Evolutionary conservation across 2,329 filamentous ascomycete species (phyloP), one percentile per base, ranked within the genome.

Genomic region (Lasiodiplodia gonubiensis): DNA sequence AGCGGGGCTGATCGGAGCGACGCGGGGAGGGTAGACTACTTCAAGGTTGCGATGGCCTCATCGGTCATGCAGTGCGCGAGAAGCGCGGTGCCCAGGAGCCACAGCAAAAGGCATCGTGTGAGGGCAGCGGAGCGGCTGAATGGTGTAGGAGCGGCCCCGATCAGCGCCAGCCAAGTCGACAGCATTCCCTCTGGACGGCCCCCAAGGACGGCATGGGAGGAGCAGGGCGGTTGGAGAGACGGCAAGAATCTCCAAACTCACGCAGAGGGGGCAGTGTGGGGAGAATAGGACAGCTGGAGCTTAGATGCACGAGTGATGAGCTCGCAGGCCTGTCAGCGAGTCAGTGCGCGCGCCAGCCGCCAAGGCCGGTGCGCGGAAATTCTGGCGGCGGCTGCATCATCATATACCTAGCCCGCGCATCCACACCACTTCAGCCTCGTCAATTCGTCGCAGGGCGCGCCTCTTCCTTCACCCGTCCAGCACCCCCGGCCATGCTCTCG

Each of bases 1-100:
- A 35, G 16, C 51, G 27, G 67, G 59, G 35, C 49, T 21, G 42
- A 7, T 35, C 55, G 16, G 46, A 4, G 35, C 21, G 12, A 14
- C 21, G 6, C 33, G 27, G 49, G 51, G 35, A 64, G 42, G 61
- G 61, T 49, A 23, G 30, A 11, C 23, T 70, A 81, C 79, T 80
- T 77, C 49, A 84, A 74, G 51, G 69, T 69, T 11, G 74, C 67
- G 55, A 81, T 76, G 37, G 73, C 71, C 64, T 82, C 79, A 81
- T 79, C 78, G 68, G 80, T 78, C 82, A 84, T 84, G 78, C 80
- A 78, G 72, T 71, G 72, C 46, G 65, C 81, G 69, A 70, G 64
- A 3, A 75, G 76, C 71, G 72, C 71, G 67, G 72, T 74, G 35
- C 70, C 64, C 65, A 76, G 71, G 11, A 78, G 69, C 49, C 71